Percentiles rank a stretch among this genome's conserved stretches.
Conservation (phyloP, 805 yeast species). For the Kurtzmaniella cleridarum region DNA sequence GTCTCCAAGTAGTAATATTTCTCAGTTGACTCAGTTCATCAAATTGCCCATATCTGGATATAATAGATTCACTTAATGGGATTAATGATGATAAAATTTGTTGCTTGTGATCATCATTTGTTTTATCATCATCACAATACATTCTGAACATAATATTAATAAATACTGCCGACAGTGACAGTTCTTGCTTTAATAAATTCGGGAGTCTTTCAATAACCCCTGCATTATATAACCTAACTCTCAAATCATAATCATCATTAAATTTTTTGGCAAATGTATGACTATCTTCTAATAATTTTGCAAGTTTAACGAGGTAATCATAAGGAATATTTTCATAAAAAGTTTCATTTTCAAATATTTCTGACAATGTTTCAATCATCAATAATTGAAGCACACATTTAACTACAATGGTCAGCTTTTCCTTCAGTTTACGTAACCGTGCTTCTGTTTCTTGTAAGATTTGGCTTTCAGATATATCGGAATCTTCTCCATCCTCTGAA, state of each 20-base stretch:
- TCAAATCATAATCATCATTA: constrained; percentile 80
- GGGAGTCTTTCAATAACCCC: constrained; percentile 92
- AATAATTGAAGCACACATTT: constrained; percentile 87
- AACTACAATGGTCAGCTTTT: constrained; percentile 75
- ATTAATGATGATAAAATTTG: constrained; percentile 48
- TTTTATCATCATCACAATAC: constrained; percentile 60
- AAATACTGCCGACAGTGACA: constrained; percentile 82
- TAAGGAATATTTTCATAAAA: constrained; percentile 71
- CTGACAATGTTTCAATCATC: constrained; percentile 82
- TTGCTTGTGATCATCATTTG: constrained; percentile 40
- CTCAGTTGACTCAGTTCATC: constrained; percentile 77
- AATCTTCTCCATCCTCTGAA: constrained; percentile 24
- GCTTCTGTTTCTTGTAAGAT: constrained; percentile 24
- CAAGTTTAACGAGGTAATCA: constrained; percentile 52
- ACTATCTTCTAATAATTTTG: constrained; percentile 57
- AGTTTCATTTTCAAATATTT: constrained; percentile 62
- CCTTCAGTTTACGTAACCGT: constrained; percentile 41
- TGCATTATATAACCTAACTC: constrained; percentile 86
- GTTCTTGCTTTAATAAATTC: constrained; percentile 85
- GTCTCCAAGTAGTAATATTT: constrained; percentile 81
- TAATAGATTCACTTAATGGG: constrained; percentile 67
- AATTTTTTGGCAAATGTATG: constrained; percentile 81
- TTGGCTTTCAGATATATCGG: constrained; percentile 1
- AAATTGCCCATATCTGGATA: constrained; percentile 62
- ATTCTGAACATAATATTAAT: constrained; percentile 75